phyloP scores from a whole-genome alignment of 495 filamentous ascomycete genomes.

The Annulohypoxylon bovei region DNA sequence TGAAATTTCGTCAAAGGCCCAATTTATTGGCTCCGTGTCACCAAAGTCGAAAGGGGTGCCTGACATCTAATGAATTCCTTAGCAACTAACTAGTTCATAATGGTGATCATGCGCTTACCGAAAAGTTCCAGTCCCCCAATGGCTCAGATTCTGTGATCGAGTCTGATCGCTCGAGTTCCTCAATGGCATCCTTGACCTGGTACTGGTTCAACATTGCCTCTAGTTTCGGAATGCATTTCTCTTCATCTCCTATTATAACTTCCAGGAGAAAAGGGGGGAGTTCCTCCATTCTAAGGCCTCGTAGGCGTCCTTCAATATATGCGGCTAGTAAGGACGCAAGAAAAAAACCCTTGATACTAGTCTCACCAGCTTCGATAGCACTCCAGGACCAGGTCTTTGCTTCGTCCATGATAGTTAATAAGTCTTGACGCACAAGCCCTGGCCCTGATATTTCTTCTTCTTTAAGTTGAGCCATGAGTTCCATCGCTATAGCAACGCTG shows the following conservation, averaged over 20 bases:
- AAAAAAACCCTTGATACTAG: conserved; percentile 65
- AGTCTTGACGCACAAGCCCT: conserved; percentile 52
- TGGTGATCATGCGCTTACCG: conserved; percentile 11
- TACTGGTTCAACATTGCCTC: conserved; percentile 42
- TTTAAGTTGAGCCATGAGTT: conserved; percentile 57
- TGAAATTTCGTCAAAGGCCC: conserved; percentile 15
- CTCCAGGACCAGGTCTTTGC: conserved; percentile 56
- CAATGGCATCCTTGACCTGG: conserved; percentile 4
- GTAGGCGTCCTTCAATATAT: conserved; percentile 55
- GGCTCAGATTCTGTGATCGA: conserved; percentile 13
- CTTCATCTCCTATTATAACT: conserved; percentile 36
- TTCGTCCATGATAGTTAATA: conserved; percentile 59
- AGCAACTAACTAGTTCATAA: neutral
- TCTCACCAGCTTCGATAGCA: conserved; percentile 63
- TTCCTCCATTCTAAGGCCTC: conserved; percentile 41
- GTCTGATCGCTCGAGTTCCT: conserved; percentile 27
- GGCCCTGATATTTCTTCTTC: conserved; percentile 62
- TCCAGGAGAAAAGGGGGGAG: conserved; percentile 43
- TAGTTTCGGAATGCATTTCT: conserved; percentile 53
- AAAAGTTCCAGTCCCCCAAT: conserved; percentile 40
- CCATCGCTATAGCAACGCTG: conserved; percentile 56
- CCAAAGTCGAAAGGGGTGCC: conserved; percentile 25
- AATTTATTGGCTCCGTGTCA: conserved; percentile 22
- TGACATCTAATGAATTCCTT: conserved; percentile 26
- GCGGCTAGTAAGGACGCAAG: conserved; percentile 55